These are phyloP conservation scores for Schwanniomyces pseudopolymorphus DNA, from an alignment of 805 yeast species.

Conservation along the genomic window DNA sequence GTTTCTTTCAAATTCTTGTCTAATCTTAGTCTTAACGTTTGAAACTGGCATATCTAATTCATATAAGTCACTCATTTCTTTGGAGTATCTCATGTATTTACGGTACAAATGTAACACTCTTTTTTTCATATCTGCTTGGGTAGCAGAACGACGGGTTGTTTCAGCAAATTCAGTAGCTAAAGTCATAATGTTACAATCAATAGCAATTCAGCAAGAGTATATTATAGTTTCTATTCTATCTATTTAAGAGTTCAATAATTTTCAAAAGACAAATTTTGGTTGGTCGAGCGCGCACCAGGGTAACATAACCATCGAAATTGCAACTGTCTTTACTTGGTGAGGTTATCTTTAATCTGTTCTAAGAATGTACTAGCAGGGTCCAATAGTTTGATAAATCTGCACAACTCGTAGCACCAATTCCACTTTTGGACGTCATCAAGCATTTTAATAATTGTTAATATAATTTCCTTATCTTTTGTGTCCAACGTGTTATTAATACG, in stretches of 20 bases:
- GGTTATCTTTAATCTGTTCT: slow-evolving; percentile 9
- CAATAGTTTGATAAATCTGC: slow-evolving; percentile 52
- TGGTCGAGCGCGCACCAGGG: slow-evolving; percentile 14
- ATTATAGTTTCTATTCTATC: neutral
- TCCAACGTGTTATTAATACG: slow-evolving; percentile 18
- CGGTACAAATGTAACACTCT: slow-evolving; percentile 74
- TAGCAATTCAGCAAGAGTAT: neutral
- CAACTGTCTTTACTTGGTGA: slow-evolving; percentile 3
- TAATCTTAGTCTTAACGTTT: slow-evolving; percentile 73
- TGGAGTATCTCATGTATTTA: slow-evolving; percentile 63
- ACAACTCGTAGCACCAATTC: slow-evolving; percentile 55
- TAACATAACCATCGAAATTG: slow-evolving; percentile 3
- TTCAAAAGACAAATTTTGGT: slow-evolving; percentile 20
- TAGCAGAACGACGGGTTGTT: slow-evolving; percentile 66
- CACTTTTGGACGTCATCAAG: slow-evolving; percentile 41
- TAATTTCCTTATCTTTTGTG: slow-evolving; percentile 38
- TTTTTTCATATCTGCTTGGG: slow-evolving; percentile 57
- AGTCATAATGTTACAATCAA: slow-evolving; percentile 38
- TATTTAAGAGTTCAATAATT: slow-evolving; percentile 2
- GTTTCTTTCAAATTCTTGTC: slow-evolving; percentile 88
- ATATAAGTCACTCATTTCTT: slow-evolving; percentile 59
- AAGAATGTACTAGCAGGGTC: slow-evolving; percentile 41
- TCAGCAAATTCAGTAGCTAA: slow-evolving; percentile 83
- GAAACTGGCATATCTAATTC: slow-evolving; percentile 78
- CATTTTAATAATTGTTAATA: slow-evolving; percentile 43